Conservation (phyloP, 345 rosid genomes). For the Linum trigynum region DNA sequence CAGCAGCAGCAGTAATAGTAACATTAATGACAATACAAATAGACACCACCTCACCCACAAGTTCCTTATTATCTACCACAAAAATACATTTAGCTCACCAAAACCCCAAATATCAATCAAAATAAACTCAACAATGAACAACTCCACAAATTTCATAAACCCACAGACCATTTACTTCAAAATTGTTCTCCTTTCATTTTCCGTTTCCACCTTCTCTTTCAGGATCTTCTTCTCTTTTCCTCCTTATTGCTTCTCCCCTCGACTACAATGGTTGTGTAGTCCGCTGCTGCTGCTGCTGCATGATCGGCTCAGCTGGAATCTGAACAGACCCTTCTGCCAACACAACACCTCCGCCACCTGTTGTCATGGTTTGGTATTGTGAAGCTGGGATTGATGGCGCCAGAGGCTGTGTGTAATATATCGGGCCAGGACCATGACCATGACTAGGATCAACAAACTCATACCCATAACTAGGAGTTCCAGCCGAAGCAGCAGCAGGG, state of each 20-base stretch:
- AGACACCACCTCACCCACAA: slow-evolving; percentile 15
- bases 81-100: slow-evolving; percentile 30
- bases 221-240: slow-evolving; percentile 47
- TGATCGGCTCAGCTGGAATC: slow-evolving; percentile 40
- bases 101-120: slow-evolving; percentile 46
- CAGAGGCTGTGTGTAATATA: slow-evolving; percentile 68
- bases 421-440: slow-evolving; percentile 26
- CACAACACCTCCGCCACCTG: slow-evolving; percentile 17
- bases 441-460: slow-evolving; percentile 58
- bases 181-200: slow-evolving; percentile 31
- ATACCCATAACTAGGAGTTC: slow-evolving; percentile 46
- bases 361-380: slow-evolving; percentile 82
- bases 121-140: slow-evolving; percentile 19
- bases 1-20: slow-evolving; percentile 14
- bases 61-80: slow-evolving; percentile 58
- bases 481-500: slow-evolving; percentile 12
- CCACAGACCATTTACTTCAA: slow-evolving; percentile 43
- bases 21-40: slow-evolving; percentile 21
- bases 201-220: slow-evolving; percentile 29
- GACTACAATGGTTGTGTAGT: slow-evolving; percentile 41
- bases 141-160: slow-evolving; percentile 19
- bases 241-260: slow-evolving; percentile 13
- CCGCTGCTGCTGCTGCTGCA: slow-evolving; percentile 31
- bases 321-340: slow-evolving; percentile 48
- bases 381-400: slow-evolving; percentile 44